These are phyloP conservation scores for Byssochlamys sp. DNA, from an alignment of 2,329 filamentous ascomycete genomes.

Conservation along the genomic window DNA sequence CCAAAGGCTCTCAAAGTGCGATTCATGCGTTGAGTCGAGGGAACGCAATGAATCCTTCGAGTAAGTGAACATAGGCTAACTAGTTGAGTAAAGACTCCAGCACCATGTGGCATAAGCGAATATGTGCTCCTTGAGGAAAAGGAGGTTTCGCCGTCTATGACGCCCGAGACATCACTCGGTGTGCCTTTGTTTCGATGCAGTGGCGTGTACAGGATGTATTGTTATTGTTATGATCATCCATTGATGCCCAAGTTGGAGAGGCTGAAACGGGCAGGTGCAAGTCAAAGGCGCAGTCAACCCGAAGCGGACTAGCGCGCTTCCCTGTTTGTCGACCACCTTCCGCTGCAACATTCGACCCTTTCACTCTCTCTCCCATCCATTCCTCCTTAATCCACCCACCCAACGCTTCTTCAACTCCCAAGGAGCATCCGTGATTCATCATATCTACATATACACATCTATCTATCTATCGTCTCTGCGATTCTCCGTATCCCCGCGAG, in stretches of 20 bases:
- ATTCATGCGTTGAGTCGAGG: no score
- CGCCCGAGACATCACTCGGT: background rate
- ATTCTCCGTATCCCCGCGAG: background rate
- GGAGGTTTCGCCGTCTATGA: background rate
- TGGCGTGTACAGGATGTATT: background rate
- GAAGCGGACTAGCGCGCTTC: background rate
- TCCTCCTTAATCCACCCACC: conserved; percentile 1
- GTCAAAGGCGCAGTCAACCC: background rate
- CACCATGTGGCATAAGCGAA: background rate
- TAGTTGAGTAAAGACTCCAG: no score
- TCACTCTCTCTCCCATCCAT: background rate
- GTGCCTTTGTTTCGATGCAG: background rate
- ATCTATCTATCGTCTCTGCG: background rate
- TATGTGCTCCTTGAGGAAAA: background rate
- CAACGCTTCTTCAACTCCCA: conserved; percentile 6
- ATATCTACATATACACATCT: background rate
- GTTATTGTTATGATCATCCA: background rate
- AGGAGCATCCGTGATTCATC: background rate
- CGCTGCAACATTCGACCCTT: background rate
- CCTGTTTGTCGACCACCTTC: background rate
- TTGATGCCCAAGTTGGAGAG: background rate
- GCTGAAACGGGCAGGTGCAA: background rate
- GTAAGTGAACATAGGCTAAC: no score
- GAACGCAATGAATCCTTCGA: no score
- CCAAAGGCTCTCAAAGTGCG: no score